These are phyloP conservation scores for Eleusine indica DNA, from an alignment of 176 grass and related monocot genomes.

Conservation along the genomic window DNA sequence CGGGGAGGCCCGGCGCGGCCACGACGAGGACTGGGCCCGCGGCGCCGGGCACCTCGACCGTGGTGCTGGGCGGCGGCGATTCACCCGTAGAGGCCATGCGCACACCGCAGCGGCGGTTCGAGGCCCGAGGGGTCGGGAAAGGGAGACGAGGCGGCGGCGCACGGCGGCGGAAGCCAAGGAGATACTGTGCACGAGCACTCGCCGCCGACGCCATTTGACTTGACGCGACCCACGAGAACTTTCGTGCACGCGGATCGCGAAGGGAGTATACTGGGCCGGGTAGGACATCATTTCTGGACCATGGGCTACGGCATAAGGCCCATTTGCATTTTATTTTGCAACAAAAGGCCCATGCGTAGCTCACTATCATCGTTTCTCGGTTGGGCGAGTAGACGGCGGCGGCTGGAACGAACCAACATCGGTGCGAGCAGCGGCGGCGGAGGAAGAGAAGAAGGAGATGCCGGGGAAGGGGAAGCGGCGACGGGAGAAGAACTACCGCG, in stretches of 20 bases:
- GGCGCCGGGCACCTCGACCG: slow-evolving; percentile 52
- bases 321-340: not conserved
- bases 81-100: slow-evolving; percentile 62
- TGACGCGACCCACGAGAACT: not conserved
- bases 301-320: not conserved
- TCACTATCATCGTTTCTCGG: not conserved
- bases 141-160: slow-evolving; percentile 2
- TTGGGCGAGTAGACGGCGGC: not conserved
- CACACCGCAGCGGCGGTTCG: not conserved
- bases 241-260: not conserved
- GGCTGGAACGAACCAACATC: not conserved
- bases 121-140: not conserved
- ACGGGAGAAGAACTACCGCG: slow-evolving; percentile 90
- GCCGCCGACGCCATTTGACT: slow-evolving; percentile 18
- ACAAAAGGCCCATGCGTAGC: not conserved
- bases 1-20: slow-evolving; percentile 61
- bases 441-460: slow-evolving; percentile 48
- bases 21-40: slow-evolving; percentile 50
- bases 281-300: not conserved
- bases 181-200: slow-evolving; percentile 9
- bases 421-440: not conserved
- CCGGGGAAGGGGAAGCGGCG: slow-evolving; percentile 69
- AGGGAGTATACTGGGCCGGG: not conserved
- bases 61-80: slow-evolving; percentile 18
- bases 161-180: slow-evolving; percentile 23